A percentile compares a stretch with the other conserved stretches of the same genome.
Conservation (phyloP, 2,329 filamentous ascomycete species). For the Cephalotrichum gorgonifer region DNA sequence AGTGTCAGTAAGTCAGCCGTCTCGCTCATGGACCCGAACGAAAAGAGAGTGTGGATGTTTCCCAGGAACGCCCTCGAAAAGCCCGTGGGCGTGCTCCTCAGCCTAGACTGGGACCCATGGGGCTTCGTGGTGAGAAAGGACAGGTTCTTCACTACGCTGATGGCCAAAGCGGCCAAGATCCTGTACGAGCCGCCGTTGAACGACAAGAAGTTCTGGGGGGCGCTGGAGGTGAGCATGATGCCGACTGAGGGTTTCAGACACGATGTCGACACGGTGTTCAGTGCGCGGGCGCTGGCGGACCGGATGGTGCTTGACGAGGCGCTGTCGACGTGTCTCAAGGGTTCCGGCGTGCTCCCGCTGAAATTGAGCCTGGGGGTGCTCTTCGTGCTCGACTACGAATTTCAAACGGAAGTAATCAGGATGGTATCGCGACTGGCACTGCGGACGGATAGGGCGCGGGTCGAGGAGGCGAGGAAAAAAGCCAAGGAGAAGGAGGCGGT, state of each 20-base stretch:
- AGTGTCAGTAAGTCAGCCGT: no score
- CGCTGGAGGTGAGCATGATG: background rate
- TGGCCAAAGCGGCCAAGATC: background rate
- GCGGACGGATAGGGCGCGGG: no score
- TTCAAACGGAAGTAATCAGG: no score
- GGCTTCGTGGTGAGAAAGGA: background rate
- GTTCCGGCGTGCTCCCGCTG: no score
- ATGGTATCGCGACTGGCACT: no score
- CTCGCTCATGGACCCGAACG: background rate
- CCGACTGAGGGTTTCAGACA: background rate
- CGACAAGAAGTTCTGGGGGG: background rate
- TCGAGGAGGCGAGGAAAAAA: no score
- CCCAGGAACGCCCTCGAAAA: background rate
- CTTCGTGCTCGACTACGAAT: no score
- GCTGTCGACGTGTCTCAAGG: no score
- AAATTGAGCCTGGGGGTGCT: no score
- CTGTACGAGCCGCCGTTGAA: background rate
- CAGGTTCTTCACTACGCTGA: background rate
- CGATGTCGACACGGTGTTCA: background rate
- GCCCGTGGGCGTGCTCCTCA: background rate
- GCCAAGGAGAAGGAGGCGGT: no score
- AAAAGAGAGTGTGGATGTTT: background rate
- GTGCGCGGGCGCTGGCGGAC: no score
- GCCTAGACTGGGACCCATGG: background rate
- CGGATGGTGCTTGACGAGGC: no score